Base-by-base conservation (phyloP, 2,329 filamentous ascomycete species). In the Colletotrichum spinosum region DNA sequence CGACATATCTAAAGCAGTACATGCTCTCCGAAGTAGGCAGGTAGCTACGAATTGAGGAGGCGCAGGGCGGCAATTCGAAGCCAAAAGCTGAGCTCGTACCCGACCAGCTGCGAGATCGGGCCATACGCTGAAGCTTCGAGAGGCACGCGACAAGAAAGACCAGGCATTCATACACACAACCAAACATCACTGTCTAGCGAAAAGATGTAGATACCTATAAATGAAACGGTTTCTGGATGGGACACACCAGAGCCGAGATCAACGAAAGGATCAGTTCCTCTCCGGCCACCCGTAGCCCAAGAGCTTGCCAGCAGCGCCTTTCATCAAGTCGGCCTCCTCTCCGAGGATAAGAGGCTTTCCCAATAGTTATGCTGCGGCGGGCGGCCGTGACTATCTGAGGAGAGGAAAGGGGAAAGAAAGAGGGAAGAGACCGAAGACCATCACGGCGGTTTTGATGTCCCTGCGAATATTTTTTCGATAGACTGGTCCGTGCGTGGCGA, bases 251-350 rank as follows among this genome's bases (percentile, higher is more conserved):
- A 65, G 61, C 49, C 67, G 67, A 69, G 67, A 69, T 69, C 66
- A 69, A 69, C 67, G 67, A 69, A 56, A 69, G 67, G 67, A 69
- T 69, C 67, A 65, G 53, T 62, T 65, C 67, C 61, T 69, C 67
- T 69, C 55, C 58, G 62, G 45, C 66, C 65, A 51, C 48, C 58
- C 67, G 13, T n/a, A 68, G 51, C 62, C 67, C 67, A 66, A 69
- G 50, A 65, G 63, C 52, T 66, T 57, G 44, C 67, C 67, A 52
- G 49, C 67, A 69, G 65, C 61, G 60, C 59, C 52, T 63, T 63
- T 66, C 63, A 66, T 66, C 56, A 60, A 52, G 52, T 56, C 35
- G 1, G 10, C 0, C 25, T 3, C 13, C 49, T 15, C n/a, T 33
- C 53, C 39, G 34, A 38, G 25, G 25, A 25, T 1, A 52, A 13